A percentile compares a stretch with the other conserved stretches of the same genome.
These are phyloP conservation scores for Inosperma sp. DNA, from an alignment of 768 basidiomycete genomes.

Conservation along the genomic window DNA sequence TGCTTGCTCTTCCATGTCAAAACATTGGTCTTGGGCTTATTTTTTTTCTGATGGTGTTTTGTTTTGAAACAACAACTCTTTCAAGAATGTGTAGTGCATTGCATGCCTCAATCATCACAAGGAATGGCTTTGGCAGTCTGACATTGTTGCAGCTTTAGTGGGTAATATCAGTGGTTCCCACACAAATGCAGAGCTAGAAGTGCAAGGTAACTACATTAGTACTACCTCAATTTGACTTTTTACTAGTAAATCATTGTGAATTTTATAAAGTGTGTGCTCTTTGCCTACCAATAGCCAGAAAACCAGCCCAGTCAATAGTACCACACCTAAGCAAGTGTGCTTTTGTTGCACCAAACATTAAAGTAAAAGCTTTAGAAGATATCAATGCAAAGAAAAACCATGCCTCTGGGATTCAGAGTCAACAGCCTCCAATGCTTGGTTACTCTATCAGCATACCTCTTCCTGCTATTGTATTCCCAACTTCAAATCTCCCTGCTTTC, in stretches of 20 bases:
- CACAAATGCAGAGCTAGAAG: background rate
- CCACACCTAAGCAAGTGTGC: constrained; percentile 3
- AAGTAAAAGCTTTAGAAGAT: background rate
- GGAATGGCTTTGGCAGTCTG: background rate
- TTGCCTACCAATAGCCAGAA: background rate
- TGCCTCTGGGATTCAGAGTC: too few relatives aligned
- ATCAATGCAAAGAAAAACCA: background rate
- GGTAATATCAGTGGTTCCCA: background rate
- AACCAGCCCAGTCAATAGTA: constrained; percentile 2
- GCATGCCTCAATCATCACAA: background rate
- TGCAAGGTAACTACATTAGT: background rate
- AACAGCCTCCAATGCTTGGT: background rate
- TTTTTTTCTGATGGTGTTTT: background rate
- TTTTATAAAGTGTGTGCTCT: background rate
- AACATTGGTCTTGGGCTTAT: constrained; percentile 3
- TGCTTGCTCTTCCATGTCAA: background rate
- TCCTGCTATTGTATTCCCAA: background rate
- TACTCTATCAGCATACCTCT: background rate
- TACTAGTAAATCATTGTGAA: background rate
- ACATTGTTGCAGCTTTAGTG: background rate
- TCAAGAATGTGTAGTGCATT: background rate
- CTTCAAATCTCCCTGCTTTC: background rate
- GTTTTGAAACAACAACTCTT: background rate
- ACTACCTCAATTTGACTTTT: background rate
- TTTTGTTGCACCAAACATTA: constrained; percentile 1